phyloP scores from a whole-genome alignment of 208 protist species.

The Trypanosoma mega region DNA sequence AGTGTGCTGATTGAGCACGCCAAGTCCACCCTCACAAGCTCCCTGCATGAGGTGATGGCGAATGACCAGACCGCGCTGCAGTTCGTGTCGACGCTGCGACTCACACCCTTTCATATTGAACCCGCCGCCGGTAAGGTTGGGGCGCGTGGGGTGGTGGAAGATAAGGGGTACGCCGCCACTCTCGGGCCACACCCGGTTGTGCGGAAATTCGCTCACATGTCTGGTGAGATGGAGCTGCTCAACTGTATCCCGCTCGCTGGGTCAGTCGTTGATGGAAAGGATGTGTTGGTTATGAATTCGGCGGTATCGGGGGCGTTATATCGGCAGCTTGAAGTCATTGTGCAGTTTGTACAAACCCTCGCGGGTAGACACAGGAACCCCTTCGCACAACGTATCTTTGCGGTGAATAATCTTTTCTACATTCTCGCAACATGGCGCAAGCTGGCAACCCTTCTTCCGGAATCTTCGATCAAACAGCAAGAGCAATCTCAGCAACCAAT shows the following conservation, averaged over 20 bases:
- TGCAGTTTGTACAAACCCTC: constrained; percentile 42
- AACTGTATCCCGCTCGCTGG: constrained; percentile 54
- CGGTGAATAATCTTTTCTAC: constrained; percentile 57
- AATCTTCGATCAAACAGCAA: not conserved
- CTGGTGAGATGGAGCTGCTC: constrained; percentile 63
- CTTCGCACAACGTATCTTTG: constrained; percentile 61
- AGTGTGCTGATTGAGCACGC: constrained; percentile 75
- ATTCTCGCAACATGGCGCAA: constrained; percentile 42
- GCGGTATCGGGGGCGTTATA: constrained; percentile 34
- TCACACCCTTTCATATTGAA: constrained; percentile 40
- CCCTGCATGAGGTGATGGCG: constrained; percentile 44
- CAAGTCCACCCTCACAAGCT: constrained; percentile 55
- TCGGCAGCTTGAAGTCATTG: constrained; percentile 28
- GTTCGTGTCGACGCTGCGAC: constrained; percentile 38
- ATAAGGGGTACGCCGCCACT: constrained; percentile 46
- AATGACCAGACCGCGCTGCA: constrained; percentile 58
- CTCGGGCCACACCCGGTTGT: constrained; percentile 63
- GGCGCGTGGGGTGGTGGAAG: constrained; percentile 27
- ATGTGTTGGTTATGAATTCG: constrained; percentile 38
- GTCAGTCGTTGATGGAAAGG: constrained; percentile 22
- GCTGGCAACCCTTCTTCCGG: constrained; percentile 14
- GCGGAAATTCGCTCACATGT: constrained; percentile 42
- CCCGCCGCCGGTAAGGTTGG: constrained; percentile 14
- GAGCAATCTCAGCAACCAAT: too few relatives aligned
- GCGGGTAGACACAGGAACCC: constrained; percentile 45